These are phyloP conservation scores for Allantophomopsis cytisporea DNA, from an alignment of 2,329 filamentous ascomycete genomes.

Conservation along the genomic window DNA sequence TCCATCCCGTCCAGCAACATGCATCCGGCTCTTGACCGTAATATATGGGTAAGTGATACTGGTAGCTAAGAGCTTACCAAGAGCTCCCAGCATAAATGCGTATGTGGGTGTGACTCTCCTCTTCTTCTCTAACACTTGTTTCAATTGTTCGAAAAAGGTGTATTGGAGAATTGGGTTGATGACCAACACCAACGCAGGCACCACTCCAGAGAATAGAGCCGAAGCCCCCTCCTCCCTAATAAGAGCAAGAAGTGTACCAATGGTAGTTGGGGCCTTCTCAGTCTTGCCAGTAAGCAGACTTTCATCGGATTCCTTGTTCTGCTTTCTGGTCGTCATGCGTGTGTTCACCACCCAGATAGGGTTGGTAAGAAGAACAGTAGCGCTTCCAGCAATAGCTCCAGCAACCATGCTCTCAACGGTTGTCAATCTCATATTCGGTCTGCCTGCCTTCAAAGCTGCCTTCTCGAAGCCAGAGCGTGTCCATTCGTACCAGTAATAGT, in stretches of 20 bases:
- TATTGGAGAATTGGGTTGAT: conserved; percentile 98
- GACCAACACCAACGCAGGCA: conserved; percentile 85
- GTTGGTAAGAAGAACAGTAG: conserved; percentile 92
- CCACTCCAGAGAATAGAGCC: conserved; percentile 81
- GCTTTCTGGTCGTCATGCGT: conserved; percentile 84
- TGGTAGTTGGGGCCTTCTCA: conserved; percentile 52
- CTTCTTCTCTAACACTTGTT: conserved; percentile 73
- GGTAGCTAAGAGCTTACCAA: conserved; percentile 91
- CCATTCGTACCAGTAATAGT: conserved; percentile 99
- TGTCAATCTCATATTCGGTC: conserved; percentile 69
- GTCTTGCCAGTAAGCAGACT: conserved; percentile 25
- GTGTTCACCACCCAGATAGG: conserved; percentile 99
- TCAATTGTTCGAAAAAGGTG: conserved; percentile 96
- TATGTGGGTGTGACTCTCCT: conserved; percentile 67
- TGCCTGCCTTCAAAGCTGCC: conserved; percentile 59
- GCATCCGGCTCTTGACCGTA: conserved; percentile 95
- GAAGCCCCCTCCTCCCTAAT: conserved; percentile 72
- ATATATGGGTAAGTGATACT: conserved; percentile 96
- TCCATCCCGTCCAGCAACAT: conserved; percentile 68
- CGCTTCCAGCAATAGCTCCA: conserved; percentile 82
- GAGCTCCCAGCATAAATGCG: conserved; percentile 80
- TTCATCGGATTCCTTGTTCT: conserved; percentile 28
- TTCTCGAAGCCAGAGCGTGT: conserved; percentile 75
- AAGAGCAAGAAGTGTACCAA: conserved; percentile 69
- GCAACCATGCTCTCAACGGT: conserved; percentile 92